phyloP scores from a whole-genome alignment of 176 grass and related monocot species.

The Melocanna baccifera region DNA sequence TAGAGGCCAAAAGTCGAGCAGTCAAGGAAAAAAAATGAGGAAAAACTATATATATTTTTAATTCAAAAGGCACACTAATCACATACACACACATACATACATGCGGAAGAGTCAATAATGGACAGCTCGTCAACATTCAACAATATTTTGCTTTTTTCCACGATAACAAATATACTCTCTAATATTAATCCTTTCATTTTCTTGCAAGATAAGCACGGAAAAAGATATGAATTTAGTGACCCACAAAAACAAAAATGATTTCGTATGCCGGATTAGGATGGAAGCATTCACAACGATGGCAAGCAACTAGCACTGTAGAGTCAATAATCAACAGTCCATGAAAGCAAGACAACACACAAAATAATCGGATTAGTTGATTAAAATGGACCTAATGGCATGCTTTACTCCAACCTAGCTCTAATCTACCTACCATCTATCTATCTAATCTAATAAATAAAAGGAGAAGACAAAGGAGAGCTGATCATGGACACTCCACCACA shows the following conservation, averaged over 20 bases:
- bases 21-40: neutral
- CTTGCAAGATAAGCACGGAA: constrained; percentile 27
- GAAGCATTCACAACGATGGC: constrained; percentile 11
- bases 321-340: constrained; percentile 31
- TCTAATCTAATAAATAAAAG: constrained; percentile 23
- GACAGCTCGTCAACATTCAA: constrained; percentile 32
- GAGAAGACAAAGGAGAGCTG: neutral
- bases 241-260: neutral
- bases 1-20: neutral
- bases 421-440: constrained; percentile 27
- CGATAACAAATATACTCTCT: neutral
- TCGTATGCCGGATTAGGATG: constrained; percentile 28
- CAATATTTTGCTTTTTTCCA: constrained; percentile 7
- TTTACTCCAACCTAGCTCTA: constrained; percentile 43
- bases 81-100: neutral
- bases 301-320: constrained; percentile 12
- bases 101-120: neutral
- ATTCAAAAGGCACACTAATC: constrained; percentile 12
- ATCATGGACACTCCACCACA: constrained; percentile 49
- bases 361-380: constrained; percentile 41
- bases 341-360: constrained; percentile 23
- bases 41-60: neutral
- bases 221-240: neutral
- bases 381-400: constrained; percentile 16
- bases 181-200: constrained; percentile 35